Conservation (phyloP, 148 eudicot species). For the Silene conica region DNA sequence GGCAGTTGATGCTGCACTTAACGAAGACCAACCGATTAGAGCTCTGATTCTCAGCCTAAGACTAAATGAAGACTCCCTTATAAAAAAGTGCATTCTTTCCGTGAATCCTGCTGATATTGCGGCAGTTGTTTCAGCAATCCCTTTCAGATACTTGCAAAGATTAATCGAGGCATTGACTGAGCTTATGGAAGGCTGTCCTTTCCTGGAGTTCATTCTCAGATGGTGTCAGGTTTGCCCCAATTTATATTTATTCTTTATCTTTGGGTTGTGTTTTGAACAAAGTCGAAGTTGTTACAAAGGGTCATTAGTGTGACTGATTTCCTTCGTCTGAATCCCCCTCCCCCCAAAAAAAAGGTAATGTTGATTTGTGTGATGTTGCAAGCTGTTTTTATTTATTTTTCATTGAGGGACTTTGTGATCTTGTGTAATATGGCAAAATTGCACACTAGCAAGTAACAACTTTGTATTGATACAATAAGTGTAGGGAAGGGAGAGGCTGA, state of each 20-base stretch:
- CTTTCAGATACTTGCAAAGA: constrained; percentile 75
- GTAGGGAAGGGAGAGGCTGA: too few relatives aligned
- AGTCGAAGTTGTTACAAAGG: neutral
- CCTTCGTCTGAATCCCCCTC: neutral
- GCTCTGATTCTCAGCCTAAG: constrained; percentile 87
- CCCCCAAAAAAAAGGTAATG: neutral
- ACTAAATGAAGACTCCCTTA: constrained; percentile 69
- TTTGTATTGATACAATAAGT: neutral
- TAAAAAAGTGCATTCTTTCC: constrained; percentile 68
- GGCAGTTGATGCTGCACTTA: constrained; percentile 86
- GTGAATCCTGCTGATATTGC: constrained; percentile 71
- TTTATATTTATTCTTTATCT: neutral
- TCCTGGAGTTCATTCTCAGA: constrained; percentile 78
- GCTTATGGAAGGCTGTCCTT: constrained; percentile 77
- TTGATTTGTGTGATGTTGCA: neutral
- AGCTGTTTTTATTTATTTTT: neutral
- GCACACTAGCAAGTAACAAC: neutral
- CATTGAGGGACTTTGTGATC: neutral
- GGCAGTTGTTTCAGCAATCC: constrained; percentile 69
- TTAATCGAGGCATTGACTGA: constrained; percentile 78
- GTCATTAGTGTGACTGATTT: neutral
- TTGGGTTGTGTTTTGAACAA: constrained; percentile 2
- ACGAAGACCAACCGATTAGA: constrained; percentile 67
- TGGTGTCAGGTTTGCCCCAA: constrained; percentile 77
- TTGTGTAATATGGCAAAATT: neutral